A percentile compares a stretch with the other conserved stretches of the same genome.
Evolutionary conservation across 805 yeast species (phyloP).

Genomic region (Priceomyces carsonii): DNA sequence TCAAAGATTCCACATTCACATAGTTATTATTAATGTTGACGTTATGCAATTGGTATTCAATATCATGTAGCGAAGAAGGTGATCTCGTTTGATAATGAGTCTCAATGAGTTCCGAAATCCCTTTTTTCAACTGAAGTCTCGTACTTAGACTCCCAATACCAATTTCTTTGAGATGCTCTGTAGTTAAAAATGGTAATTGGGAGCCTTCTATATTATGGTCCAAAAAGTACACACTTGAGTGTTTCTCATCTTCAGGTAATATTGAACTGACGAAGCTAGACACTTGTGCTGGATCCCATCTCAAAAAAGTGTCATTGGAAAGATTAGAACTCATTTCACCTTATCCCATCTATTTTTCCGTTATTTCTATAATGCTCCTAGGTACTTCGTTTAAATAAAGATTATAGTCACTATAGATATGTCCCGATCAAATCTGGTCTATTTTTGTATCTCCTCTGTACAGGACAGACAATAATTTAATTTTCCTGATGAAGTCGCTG

Average conservation of each 20-base stretch:
- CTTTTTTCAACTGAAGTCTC: constrained; percentile 60
- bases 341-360: too few relatives aligned
- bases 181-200: constrained; percentile 64
- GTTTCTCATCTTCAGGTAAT: constrained; percentile 20
- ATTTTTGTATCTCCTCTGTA: too few relatives aligned
- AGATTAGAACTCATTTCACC: constrained; percentile 14
- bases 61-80: constrained; percentile 26
- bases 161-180: constrained; percentile 72
- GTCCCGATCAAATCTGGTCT: too few relatives aligned
- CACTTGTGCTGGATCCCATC: constrained; percentile 49
- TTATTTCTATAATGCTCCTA: too few relatives aligned
- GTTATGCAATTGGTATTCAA: constrained; percentile 27
- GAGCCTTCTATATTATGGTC: constrained; percentile 72
- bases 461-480: too few relatives aligned
- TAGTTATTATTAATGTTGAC: constrained; percentile 38
- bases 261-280: constrained; percentile 30
- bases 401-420: too few relatives aligned
- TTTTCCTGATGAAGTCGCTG: too few relatives aligned
- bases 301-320: constrained; percentile 35
- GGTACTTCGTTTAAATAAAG: too few relatives aligned
- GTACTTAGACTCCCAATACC: constrained; percentile 57
- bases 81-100: constrained; percentile 30
- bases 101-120: constrained; percentile 54
- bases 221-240: constrained; percentile 37
- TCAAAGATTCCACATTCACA: constrained; percentile 36